These are phyloP conservation scores for Trichoderma oligosporum DNA, from an alignment of 2,329 filamentous ascomycete genomes.

Conservation along the genomic window DNA sequence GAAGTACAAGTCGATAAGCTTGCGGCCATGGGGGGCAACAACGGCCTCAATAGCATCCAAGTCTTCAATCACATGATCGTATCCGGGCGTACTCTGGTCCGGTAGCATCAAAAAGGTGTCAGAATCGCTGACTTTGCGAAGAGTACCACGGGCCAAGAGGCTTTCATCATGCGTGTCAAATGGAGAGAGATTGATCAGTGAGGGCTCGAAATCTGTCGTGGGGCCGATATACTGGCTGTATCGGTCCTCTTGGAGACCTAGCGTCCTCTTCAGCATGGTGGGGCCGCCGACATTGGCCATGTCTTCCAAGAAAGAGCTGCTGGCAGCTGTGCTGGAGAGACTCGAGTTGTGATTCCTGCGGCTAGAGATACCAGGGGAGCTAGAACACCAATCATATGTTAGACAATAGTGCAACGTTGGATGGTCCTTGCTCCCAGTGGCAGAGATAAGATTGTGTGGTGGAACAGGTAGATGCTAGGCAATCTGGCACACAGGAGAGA, in stretches of 20 bases:
- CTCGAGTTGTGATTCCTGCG: slow-evolving; percentile 54
- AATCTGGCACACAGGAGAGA: neutral
- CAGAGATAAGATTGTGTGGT: neutral
- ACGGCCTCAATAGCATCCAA: slow-evolving; percentile 70
- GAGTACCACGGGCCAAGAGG: slow-evolving; percentile 61
- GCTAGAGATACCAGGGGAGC: slow-evolving; percentile 53
- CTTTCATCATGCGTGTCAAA: slow-evolving; percentile 82
- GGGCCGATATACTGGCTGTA: slow-evolving; percentile 81
- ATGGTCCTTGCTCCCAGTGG: slow-evolving; percentile 9
- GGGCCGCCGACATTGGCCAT: slow-evolving; percentile 67
- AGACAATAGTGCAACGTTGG: slow-evolving; percentile 30
- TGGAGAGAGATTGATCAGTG: slow-evolving; percentile 74
- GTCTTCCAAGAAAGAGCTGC: slow-evolving; percentile 62
- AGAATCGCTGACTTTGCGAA: slow-evolving; percentile 71
- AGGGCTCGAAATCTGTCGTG: slow-evolving; percentile 78
- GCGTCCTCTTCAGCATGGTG: slow-evolving; percentile 62
- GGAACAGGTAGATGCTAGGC: slow-evolving; percentile 2
- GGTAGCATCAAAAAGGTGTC: slow-evolving; percentile 79
- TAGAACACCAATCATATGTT: slow-evolving; percentile 48
- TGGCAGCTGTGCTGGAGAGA: slow-evolving; percentile 58
- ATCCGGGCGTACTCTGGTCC: slow-evolving; percentile 67
- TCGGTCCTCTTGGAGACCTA: slow-evolving; percentile 73
- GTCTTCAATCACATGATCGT: slow-evolving; percentile 66
- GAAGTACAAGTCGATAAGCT: slow-evolving; percentile 78
- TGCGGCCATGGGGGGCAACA: slow-evolving; percentile 72